Conservation (phyloP, 306 rosid species). For the Medicago lupulina region DNA sequence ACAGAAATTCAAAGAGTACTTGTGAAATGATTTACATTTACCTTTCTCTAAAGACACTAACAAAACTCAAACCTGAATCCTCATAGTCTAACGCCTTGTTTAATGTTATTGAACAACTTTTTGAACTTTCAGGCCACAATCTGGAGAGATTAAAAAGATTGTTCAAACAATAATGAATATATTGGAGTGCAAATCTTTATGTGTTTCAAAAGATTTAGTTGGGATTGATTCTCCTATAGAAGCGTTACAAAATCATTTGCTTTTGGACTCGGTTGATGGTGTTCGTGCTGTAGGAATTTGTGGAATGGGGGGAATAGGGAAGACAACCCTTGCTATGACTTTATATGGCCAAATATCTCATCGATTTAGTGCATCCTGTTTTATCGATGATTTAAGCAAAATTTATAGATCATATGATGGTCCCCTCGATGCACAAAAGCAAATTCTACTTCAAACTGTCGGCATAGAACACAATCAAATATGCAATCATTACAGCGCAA, state of each 20-base stretch:
- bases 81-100: no score
- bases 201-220: constrained; percentile 31
- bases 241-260: constrained; percentile 25
- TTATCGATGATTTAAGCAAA: constrained; percentile 25
- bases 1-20: no score
- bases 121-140: background rate
- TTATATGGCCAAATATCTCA: constrained; percentile 5
- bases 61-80: no score
- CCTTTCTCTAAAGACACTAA: no score
- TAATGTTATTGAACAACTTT: background rate
- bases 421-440: background rate
- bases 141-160: constrained; percentile 9
- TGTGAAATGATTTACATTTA: no score
- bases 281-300: constrained; percentile 32
- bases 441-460: constrained; percentile 1
- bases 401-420: background rate
- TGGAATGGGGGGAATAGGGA: constrained; percentile 45
- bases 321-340: constrained; percentile 16
- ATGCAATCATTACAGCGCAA: background rate
- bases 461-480: background rate
- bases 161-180: background rate
- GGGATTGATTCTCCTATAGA: constrained; percentile 31
- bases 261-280: background rate
- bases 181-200: background rate
- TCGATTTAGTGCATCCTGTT: background rate